These are phyloP conservation scores for Megacollybia marginata DNA, from an alignment of 768 basidiomycete genomes.

Conservation along the genomic window DNA sequence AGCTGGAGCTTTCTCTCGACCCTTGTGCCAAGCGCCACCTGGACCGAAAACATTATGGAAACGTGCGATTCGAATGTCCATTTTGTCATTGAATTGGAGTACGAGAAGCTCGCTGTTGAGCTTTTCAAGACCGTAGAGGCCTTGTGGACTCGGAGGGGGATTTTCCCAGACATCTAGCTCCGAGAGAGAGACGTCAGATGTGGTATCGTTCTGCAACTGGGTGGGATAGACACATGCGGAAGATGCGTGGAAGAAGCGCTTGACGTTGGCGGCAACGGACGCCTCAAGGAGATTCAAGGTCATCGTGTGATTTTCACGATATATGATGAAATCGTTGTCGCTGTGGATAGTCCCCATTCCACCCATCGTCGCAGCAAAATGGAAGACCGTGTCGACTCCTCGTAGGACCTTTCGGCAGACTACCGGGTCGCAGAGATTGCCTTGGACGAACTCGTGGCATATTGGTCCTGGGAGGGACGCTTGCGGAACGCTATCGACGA, in stretches of 20 bases:
- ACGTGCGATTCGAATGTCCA: conserved; percentile 40
- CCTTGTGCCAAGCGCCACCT: conserved; percentile 42
- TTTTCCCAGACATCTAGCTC: conserved; percentile 37
- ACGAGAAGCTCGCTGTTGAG: conserved; percentile 41
- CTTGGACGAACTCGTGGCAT: conserved; percentile 30
- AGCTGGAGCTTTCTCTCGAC: conserved; percentile 53
- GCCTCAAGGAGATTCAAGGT: conserved; percentile 39
- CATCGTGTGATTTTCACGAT: conserved; percentile 42
- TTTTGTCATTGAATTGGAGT: conserved; percentile 17
- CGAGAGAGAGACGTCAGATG: conserved; percentile 32
- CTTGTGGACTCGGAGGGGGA: conserved; percentile 38
- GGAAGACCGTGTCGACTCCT: conserved; percentile 39
- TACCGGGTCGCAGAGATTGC: conserved; percentile 37
- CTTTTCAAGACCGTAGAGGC: conserved; percentile 56
- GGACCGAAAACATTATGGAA: conserved; percentile 59
- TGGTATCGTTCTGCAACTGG: conserved; percentile 24
- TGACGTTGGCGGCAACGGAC: conserved; percentile 27
- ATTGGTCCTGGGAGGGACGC: conserved; percentile 14
- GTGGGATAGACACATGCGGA: conserved; percentile 55
- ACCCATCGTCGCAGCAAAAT: conserved; percentile 58
- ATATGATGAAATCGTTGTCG: conserved; percentile 41
- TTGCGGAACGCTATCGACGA: conserved; percentile 31
- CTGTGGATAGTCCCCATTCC: conserved; percentile 58
- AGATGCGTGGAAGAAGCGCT: conserved; percentile 46
- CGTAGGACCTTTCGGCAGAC: conserved; percentile 29